Base-by-base conservation (phyloP, 495 filamentous ascomycete genomes). In the Penicillium riverlandense region DNA sequence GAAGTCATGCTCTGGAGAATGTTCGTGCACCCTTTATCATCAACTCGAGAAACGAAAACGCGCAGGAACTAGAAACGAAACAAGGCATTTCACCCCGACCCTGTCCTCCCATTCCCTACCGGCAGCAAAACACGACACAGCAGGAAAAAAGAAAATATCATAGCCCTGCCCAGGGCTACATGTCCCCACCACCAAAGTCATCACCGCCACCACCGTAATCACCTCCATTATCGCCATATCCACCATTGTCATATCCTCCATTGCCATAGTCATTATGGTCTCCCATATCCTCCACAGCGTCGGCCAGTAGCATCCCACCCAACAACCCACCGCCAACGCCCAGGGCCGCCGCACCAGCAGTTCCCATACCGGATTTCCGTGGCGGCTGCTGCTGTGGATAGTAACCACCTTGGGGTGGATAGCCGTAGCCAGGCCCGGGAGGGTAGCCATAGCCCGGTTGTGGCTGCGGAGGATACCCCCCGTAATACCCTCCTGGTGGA, bases 271-370 rank as follows among this genome's bases (percentile, higher is more conserved):
- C 64, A 48, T 83, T 50, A 39, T 74, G 53, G 45, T 55, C 55
- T 12, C 39, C 55, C 27, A 58, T 38, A 35, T 83, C 82, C 36
- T 80, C 58, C 37, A 88, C 67, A 8, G 78, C 81, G 54, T 85
- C 75, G 4, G 73, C 83, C 34, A 94, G 55, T 57, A 90, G 38
- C 50, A 71, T 66, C 9, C 86, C 87, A 47, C 86, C 87, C 3
- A 90, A 34, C 53, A 94, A 48, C 42, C 88, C 88, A 43, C 81
- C 88, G 37, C 86, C 88, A 8, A 87, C 55, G 60, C 88, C 88
- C 47, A 91, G 62, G 12, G 86, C 88, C 8, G 83, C 85, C 22
- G 77, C 85, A 37, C 85, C 85, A 1, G 70, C 78, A 35, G 69
- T 69, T 14, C 84, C 86, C 70, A 88, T 72, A 0, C 83, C 82